Percentiles rank a stretch among this genome's conserved stretches.
Conservation (phyloP, 2,329 filamentous ascomycete genomes). For the Dactylonectria macrodidyma region DNA sequence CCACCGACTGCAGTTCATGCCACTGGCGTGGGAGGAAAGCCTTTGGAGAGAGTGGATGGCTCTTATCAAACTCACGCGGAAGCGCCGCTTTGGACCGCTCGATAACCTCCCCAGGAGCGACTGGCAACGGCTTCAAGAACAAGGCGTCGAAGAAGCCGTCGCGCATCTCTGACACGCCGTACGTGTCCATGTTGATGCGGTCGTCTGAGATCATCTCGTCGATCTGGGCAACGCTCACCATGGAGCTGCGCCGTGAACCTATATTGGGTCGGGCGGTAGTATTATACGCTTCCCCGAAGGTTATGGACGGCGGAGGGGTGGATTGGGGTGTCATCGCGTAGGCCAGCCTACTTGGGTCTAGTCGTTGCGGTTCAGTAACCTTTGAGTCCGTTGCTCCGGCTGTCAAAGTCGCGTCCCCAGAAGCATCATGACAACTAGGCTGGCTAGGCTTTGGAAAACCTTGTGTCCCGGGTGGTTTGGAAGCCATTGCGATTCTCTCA, state of each 20-base stretch:
- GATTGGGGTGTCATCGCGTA: slow-evolving; percentile 22
- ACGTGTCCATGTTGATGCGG: slow-evolving; percentile 56
- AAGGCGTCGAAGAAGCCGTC: slow-evolving; percentile 65
- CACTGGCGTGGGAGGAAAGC: slow-evolving; percentile 64
- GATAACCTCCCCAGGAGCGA: slow-evolving; percentile 57
- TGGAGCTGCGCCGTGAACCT: slow-evolving; percentile 48
- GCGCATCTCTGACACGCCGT: slow-evolving; percentile 60
- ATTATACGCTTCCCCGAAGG: slow-evolving; percentile 30
- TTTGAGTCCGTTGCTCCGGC: slow-evolving; percentile 18
- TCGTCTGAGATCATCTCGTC: slow-evolving; percentile 53
- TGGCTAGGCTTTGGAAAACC: slow-evolving; percentile 24
- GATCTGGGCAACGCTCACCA: slow-evolving; percentile 52
- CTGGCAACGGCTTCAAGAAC: slow-evolving; percentile 60
- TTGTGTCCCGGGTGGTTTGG: background rate
- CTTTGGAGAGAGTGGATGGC: slow-evolving; percentile 61
- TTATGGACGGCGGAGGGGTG: slow-evolving; percentile 21
- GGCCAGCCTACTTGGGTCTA: slow-evolving; percentile 44
- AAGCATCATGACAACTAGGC: background rate
- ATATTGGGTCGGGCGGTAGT: slow-evolving; percentile 38
- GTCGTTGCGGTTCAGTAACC: slow-evolving; percentile 23
- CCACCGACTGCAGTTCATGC: slow-evolving; percentile 60
- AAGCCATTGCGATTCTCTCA: background rate
- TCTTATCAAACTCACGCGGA: slow-evolving; percentile 62
- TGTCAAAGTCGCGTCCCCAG: slow-evolving; percentile 18
- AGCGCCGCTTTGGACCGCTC: slow-evolving; percentile 61